A percentile compares a stretch with the other conserved stretches of the same genome.
Conservation (phyloP, 768 basidiomycete genomes). For the Termitomyces sp. region DNA sequence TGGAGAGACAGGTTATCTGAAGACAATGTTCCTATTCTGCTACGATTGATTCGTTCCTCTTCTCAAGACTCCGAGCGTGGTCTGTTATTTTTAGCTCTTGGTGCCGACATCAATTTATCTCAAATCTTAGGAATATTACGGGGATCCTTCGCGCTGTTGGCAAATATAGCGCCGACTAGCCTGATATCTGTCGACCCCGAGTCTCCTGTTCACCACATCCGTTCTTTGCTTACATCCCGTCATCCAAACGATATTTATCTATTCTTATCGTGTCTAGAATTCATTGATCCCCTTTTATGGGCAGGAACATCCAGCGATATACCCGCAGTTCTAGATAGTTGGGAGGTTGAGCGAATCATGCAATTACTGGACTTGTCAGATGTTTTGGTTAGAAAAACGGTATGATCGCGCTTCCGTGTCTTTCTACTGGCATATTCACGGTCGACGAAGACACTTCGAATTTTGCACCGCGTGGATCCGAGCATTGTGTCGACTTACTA, state of each 20-base stretch:
- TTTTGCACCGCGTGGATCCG: conserved; percentile 55
- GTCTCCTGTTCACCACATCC: conserved; percentile 42
- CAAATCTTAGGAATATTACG: conserved; percentile 24
- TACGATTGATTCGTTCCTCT: conserved; percentile 21
- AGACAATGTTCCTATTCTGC: conserved; percentile 17
- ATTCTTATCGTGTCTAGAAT: conserved; percentile 61
- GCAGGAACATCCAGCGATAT: conserved; percentile 52
- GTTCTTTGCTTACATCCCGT: conserved; percentile 50
- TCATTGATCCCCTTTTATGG: conserved; percentile 57
- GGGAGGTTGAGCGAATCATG: conserved; percentile 74
- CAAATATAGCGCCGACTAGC: conserved; percentile 21
- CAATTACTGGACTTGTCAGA: conserved; percentile 60
- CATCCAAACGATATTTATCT: conserved; percentile 59
- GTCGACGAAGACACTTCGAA: conserved; percentile 49
- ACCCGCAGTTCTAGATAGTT: conserved; percentile 54
- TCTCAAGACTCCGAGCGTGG: conserved; percentile 17
- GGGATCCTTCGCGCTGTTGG: conserved; percentile 32
- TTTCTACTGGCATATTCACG: conserved; percentile 4
- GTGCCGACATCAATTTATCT: background rate
- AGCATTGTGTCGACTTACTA: conserved; percentile 54
- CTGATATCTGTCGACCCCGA: conserved; percentile 18
- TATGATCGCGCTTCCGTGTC: conserved; percentile 20
- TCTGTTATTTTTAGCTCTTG: conserved; percentile 6
- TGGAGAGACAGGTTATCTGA: conserved; percentile 14
- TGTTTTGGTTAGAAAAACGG: conserved; percentile 51